A percentile compares a stretch with the other conserved stretches of the same genome.
phyloP scores from a whole-genome alignment of 345 rosid genomes.

The Brassica cretica region DNA sequence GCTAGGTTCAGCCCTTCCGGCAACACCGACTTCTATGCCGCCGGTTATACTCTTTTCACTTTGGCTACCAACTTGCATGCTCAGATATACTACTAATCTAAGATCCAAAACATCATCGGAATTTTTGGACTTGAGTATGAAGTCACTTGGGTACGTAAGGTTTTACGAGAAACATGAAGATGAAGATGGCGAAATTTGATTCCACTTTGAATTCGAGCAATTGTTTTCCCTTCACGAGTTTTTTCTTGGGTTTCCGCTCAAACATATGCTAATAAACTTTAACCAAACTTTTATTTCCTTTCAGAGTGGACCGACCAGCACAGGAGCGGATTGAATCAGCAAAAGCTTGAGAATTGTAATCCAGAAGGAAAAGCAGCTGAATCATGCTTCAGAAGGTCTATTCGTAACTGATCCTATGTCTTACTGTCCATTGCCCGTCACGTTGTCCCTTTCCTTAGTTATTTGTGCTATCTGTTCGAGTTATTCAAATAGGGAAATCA shows the following conservation, averaged over 20 bases:
- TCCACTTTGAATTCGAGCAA: not conserved
- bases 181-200: not conserved
- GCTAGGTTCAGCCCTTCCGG: no score
- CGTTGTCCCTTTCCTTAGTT: no score
- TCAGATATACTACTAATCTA: not conserved
- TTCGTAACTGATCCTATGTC: no score
- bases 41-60: not conserved
- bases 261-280: not conserved
- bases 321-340: not conserved
- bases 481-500: slow-evolving; percentile 42
- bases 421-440: no score
- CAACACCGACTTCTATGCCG: no score
- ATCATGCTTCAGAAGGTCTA: not conserved
- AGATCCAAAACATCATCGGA: not conserved
- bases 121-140: no score
- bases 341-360: not conserved
- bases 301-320: not conserved
- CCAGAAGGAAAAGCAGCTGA: not conserved
- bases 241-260: not conserved
- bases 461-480: not conserved
- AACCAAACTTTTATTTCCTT: not conserved
- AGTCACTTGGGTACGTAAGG: no score
- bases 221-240: not conserved
- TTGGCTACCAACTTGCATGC: not conserved
- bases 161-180: not conserved